Evolutionary conservation across 2,329 filamentous ascomycete genomes (phyloP).

Genomic region (Diaporthe humulicola): DNA sequence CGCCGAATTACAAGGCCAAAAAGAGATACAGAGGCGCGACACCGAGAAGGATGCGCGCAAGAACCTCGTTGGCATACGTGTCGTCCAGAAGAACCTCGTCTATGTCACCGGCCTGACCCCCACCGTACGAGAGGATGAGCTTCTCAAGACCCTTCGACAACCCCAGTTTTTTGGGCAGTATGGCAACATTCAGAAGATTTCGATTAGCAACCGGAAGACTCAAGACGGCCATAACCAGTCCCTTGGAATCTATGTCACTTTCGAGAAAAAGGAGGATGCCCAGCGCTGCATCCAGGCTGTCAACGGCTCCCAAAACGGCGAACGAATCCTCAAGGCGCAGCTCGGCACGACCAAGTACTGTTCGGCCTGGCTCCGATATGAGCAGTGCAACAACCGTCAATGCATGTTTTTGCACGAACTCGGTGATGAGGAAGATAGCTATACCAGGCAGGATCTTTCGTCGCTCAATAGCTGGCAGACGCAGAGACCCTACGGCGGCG

Average conservation of each 20-base stretch:
- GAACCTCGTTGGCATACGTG: conserved; percentile 93
- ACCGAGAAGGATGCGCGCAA: conserved; percentile 96
- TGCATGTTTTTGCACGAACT: conserved; percentile 99
- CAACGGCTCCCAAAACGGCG: conserved; percentile 91
- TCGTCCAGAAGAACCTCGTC: conserved; percentile 98
- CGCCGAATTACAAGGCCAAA: conserved; percentile 85
- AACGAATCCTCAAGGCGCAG: conserved; percentile 83
- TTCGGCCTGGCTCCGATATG: conserved; percentile 94
- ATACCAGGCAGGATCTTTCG: conserved; percentile 92
- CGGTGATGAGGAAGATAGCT: conserved; percentile 98
- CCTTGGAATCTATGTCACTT: conserved; percentile 98
- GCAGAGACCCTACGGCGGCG: conserved; percentile 72
- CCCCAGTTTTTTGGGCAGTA: conserved; percentile 98
- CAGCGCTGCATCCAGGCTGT: conserved; percentile 91
- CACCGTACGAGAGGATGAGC: conserved; percentile 90
- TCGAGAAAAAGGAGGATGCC: conserved; percentile 91
- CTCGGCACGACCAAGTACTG: conserved; percentile 97
- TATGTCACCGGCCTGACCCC: conserved; percentile 97
- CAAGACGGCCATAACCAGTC: conserved; percentile 83
- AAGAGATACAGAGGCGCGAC: conserved; percentile 95
- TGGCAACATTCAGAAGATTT: conserved; percentile 98
- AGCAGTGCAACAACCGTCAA: conserved; percentile 93
- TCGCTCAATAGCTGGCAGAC: conserved; percentile 93
- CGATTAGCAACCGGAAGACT: conserved; percentile 94
- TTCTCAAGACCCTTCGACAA: conserved; percentile 90